A percentile compares a stretch with the other conserved stretches of the same genome.
Conservation (phyloP, 768 basidiomycete species). For the Lactifluus subvellereus region DNA sequence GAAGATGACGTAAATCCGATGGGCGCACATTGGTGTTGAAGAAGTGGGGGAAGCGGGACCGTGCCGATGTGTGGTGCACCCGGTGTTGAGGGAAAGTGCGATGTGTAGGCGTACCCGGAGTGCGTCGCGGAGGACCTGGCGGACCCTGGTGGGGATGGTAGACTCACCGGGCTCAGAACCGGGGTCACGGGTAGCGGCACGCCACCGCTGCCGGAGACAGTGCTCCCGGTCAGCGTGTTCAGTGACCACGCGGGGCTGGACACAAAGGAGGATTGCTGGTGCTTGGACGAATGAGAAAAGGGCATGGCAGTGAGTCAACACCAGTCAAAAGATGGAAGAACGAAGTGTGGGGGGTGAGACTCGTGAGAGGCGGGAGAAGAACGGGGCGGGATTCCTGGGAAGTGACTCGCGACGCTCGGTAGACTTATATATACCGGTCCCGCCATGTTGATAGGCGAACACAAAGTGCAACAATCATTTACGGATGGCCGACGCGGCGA, state of each 20-base stretch:
- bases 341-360: not conserved
- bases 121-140: constrained; percentile 7
- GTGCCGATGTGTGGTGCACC: constrained; percentile 22
- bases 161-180: constrained; percentile 16
- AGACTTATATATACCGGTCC: constrained; percentile 7
- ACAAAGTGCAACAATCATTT: constrained; percentile 1
- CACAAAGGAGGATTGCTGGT: constrained; percentile 9
- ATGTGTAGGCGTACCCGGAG: constrained; percentile 3
- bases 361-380: not conserved
- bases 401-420: constrained; percentile 4
- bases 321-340: constrained; percentile 5
- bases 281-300: constrained; percentile 16
- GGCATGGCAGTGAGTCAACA: constrained; percentile 15
- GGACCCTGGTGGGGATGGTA: constrained; percentile 18
- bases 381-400: not conserved
- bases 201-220: constrained; percentile 3
- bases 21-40: constrained; percentile 11
- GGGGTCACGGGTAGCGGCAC: constrained; percentile 11
- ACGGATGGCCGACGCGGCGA: not conserved
- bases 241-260: constrained; percentile 23
- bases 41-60: constrained; percentile 12
- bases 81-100: constrained; percentile 12
- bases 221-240: constrained; percentile 17
- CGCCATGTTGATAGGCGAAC: constrained; percentile 3
- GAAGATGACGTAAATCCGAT: not conserved